Conservation (phyloP, 2,329 filamentous ascomycete genomes). For the Rutstroemia sp. region DNA sequence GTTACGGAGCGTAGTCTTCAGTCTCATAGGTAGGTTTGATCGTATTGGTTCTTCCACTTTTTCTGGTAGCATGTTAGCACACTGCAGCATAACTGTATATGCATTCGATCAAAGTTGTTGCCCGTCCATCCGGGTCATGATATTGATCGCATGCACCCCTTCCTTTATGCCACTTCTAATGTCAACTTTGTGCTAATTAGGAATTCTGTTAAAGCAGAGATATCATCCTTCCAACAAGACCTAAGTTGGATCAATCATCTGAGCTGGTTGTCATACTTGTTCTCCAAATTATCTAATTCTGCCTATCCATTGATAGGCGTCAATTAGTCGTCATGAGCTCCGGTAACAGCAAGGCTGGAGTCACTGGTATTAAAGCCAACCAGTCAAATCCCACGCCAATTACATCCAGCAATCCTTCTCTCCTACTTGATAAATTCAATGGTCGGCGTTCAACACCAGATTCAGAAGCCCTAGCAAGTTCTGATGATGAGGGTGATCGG, state of each 20-base stretch:
- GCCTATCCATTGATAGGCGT: not conserved
- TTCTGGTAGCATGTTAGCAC: too few relatives aligned
- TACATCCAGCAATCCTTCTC: constrained; percentile 53
- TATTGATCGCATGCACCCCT: too few relatives aligned
- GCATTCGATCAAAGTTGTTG: too few relatives aligned
- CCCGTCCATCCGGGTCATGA: too few relatives aligned
- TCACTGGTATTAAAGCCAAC: constrained; percentile 35
- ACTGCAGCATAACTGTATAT: too few relatives aligned
- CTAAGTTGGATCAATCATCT: not conserved
- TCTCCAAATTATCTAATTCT: not conserved
- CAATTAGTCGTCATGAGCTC: constrained; percentile 19
- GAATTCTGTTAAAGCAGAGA: not conserved
- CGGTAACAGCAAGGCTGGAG: constrained; percentile 15
- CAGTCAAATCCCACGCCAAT: constrained; percentile 38
- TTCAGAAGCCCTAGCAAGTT: constrained; percentile 87
- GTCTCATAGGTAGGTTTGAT: too few relatives aligned
- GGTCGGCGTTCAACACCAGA: constrained; percentile 83
- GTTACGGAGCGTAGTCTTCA: too few relatives aligned
- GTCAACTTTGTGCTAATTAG: not conserved
- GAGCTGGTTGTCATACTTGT: not conserved
- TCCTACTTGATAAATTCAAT: constrained; percentile 68
- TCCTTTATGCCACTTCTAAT: too few relatives aligned
- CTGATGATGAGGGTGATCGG: constrained; percentile 79
- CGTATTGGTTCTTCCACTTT: too few relatives aligned
- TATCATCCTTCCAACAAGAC: not conserved